These are phyloP conservation scores for Xylaria polymorpha DNA, from an alignment of 2,329 filamentous ascomycete species.

Conservation along the genomic window DNA sequence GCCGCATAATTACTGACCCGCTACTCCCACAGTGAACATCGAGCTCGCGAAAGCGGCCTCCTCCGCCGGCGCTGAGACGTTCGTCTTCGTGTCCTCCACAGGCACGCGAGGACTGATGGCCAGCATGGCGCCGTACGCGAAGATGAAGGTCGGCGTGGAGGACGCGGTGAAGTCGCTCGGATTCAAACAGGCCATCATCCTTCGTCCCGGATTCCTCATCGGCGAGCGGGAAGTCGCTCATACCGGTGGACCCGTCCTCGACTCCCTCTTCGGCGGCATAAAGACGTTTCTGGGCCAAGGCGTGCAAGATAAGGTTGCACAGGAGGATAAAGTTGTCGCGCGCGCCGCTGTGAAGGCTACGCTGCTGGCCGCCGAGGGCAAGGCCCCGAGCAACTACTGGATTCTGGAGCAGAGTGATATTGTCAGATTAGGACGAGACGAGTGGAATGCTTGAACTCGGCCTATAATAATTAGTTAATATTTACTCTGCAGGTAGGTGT, in stretches of 20 bases:
- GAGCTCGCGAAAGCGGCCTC: slow-evolving; percentile 81
- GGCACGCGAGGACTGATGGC: slow-evolving; percentile 58
- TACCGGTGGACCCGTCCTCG: slow-evolving; percentile 66
- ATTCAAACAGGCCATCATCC: slow-evolving; percentile 82
- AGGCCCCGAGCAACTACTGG: slow-evolving; percentile 71
- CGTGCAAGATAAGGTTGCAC: slow-evolving; percentile 74
- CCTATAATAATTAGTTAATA: background rate
- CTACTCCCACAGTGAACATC: slow-evolving; percentile 68
- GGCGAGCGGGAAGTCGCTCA: slow-evolving; percentile 74
- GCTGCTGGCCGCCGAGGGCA: slow-evolving; percentile 67
- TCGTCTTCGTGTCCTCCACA: slow-evolving; percentile 77
- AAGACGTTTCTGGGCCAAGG: slow-evolving; percentile 63
- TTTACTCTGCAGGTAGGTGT: slow-evolving; percentile 14
- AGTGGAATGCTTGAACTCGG: slow-evolving; percentile 56
- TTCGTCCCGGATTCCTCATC: slow-evolving; percentile 79
- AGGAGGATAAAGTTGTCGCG: slow-evolving; percentile 79
- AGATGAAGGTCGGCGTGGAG: slow-evolving; percentile 91
- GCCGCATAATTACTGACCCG: background rate
- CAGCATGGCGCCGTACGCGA: slow-evolving; percentile 62
- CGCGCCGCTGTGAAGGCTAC: slow-evolving; percentile 72
- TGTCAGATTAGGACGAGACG: slow-evolving; percentile 71
- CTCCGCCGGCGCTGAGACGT: slow-evolving; percentile 76
- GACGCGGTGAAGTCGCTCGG: slow-evolving; percentile 76
- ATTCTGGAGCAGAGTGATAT: slow-evolving; percentile 71
- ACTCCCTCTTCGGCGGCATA: slow-evolving; percentile 65